Percentiles rank a stretch among this genome's conserved stretches.
These are phyloP conservation scores for Fraxinus cuspidata DNA, from an alignment of 257 asterid species.

Conservation along the genomic window DNA sequence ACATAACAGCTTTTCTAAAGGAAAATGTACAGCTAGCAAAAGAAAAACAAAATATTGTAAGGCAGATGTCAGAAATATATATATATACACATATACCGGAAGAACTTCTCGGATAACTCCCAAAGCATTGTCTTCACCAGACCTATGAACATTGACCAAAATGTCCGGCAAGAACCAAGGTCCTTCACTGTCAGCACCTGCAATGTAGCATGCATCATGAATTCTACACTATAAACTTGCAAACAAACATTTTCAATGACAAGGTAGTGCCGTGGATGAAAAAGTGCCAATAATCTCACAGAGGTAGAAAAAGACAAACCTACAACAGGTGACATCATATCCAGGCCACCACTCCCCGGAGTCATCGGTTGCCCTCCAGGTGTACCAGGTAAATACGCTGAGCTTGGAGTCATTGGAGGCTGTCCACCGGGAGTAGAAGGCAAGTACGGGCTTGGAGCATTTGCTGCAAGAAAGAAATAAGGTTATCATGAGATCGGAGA, in stretches of 20 bases:
- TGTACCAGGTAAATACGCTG: slow-evolving; percentile 95
- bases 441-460: slow-evolving; percentile 96
- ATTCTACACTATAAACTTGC: background rate
- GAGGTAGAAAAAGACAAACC: slow-evolving; percentile 45
- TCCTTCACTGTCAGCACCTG: slow-evolving; percentile 85
- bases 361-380: slow-evolving; percentile 99
- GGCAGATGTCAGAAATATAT: background rate
- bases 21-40: slow-evolving; percentile 1
- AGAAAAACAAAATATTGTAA: background rate
- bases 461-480: slow-evolving; percentile 49
- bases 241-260: background rate
- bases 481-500: too few relatives aligned
- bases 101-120: slow-evolving; percentile 85
- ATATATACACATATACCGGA: slow-evolving; percentile 48
- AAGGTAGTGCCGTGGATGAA: background rate
- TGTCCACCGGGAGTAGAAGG: slow-evolving; percentile 98
- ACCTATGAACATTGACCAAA: slow-evolving; percentile 68
- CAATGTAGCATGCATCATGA: slow-evolving; percentile 20
- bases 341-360: slow-evolving; percentile 94
- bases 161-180: slow-evolving; percentile 85
- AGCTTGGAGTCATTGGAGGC: slow-evolving; percentile 97
- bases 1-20: background rate
- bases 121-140: slow-evolving; percentile 58
- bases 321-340: slow-evolving; percentile 91
- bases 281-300: background rate